Conservation (phyloP, 129 eudicot species). For the Artemisia tridentata region DNA sequence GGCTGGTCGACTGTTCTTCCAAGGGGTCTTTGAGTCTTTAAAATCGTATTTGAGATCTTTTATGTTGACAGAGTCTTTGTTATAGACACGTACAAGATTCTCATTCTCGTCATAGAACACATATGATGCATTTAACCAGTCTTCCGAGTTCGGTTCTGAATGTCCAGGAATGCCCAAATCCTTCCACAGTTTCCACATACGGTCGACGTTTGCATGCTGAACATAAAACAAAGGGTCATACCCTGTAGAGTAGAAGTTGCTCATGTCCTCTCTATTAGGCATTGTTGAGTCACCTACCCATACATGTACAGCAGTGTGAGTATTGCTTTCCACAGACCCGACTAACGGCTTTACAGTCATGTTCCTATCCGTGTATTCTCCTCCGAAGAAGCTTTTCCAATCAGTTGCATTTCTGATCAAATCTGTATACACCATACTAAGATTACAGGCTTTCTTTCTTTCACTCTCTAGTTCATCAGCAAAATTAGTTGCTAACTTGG, state of each 20-base stretch:
- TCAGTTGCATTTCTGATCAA: background rate
- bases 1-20: too few relatives aligned
- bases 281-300: conserved; percentile 18
- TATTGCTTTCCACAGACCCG: too few relatives aligned
- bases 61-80: conserved; percentile 10
- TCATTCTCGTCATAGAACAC: too few relatives aligned
- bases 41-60: too few relatives aligned
- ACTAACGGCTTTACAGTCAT: background rate
- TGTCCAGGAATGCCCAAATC: too few relatives aligned
- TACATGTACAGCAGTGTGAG: too few relatives aligned
- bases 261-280: conserved; percentile 52
- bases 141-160: too few relatives aligned
- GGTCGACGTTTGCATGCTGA: conserved; percentile 39
- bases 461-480: background rate
- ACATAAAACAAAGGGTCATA: background rate
- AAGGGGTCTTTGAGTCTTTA: too few relatives aligned
- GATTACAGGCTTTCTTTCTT: background rate
- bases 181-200: conserved; percentile 42
- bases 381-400: background rate
- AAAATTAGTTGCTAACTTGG: too few relatives aligned
- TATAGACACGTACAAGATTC: too few relatives aligned
- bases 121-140: too few relatives aligned
- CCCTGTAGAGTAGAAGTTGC: background rate
- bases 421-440: background rate
- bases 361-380: conserved; percentile 21